A percentile compares a stretch with the other conserved stretches of the same genome.
These are phyloP conservation scores for Dacryopinax spathularia DNA, from an alignment of 768 basidiomycete species.

Conservation along the genomic window DNA sequence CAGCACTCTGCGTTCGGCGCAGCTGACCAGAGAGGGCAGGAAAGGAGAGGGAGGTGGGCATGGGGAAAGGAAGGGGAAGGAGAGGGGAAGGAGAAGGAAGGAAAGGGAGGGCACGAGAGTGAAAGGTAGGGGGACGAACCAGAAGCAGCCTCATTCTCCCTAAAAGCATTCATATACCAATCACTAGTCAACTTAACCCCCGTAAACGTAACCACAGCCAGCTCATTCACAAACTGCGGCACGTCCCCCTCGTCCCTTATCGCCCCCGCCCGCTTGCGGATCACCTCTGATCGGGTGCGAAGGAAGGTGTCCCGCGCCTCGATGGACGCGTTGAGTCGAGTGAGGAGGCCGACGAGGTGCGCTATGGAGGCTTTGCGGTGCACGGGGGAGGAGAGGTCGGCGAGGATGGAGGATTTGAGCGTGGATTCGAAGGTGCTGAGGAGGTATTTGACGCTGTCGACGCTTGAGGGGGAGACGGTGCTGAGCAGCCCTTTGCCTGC, in stretches of 20 bases:
- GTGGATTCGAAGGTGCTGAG: conserved; percentile 51
- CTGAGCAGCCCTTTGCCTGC: conserved; percentile 49
- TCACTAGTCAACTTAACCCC: conserved; percentile 94
- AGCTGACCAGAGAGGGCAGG: not conserved
- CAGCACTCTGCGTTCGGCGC: not conserved
- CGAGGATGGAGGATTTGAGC: conserved; percentile 54
- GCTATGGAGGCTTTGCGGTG: conserved; percentile 67
- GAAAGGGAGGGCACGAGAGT: not conserved
- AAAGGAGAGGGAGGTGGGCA: no score
- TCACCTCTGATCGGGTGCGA: conserved; percentile 55
- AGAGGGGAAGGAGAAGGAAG: not conserved
- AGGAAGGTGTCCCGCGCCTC: conserved; percentile 76
- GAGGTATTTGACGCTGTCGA: conserved; percentile 27
- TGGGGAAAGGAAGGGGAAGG: conserved; percentile 4
- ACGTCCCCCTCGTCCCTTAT: conserved; percentile 87
- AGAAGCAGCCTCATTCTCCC: conserved; percentile 86
- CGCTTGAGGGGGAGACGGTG: conserved; percentile 36
- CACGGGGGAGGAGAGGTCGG: conserved; percentile 56
- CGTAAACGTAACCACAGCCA: conserved; percentile 82
- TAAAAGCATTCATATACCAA: conserved; percentile 93
- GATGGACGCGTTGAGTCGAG: conserved; percentile 59
- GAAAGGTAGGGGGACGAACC: conserved; percentile 37
- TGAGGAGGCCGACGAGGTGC: conserved; percentile 53
- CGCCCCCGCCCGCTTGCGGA: conserved; percentile 63
- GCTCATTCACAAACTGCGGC: conserved; percentile 67